Evolutionary conservation across 345 rosid species (phyloP), one percentile per base, ranked within the genome.

Genomic region (Eutrema japonicum): DNA sequence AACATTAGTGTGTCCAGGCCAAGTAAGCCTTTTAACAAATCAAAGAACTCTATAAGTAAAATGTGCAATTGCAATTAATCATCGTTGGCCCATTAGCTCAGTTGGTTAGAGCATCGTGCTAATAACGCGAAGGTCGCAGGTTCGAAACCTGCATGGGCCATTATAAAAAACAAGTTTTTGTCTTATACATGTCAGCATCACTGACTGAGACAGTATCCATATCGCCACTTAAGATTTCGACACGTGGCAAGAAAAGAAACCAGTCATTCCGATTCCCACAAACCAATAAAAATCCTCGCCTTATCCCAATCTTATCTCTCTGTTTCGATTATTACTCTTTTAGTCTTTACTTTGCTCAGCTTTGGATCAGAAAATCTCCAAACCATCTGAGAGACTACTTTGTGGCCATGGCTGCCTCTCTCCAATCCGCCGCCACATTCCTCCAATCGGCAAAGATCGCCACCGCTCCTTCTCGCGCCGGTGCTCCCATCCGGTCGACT

Each of bases 101-200:
- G 77, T 73, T 65, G 93, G 97, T 92, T 86, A 89, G 87, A 92
- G 90, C 89, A 92, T 89, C 88, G 88, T 89, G 94, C 90, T 88
- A 92, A 88, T 89, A 85, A 91, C 96, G 92, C 95, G 88, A 88
- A 87, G 93, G 96, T 88, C 86, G 64, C 74, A 75, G 79, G 74
- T 68, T 75, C 70, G 74, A 75, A 61, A 68, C 70, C 79, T 76
- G 70, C 70, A 62, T 76, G 70, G 70, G 70, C 79, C 79, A 75
- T 1, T 54, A 46, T 27, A 16, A 0, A 2, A 30, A 14, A 62
- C 0, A 0, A 7, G 6, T 7, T 26, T 40, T 69, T 57, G 13
- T 33, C 22, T 4, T 1, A 29, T 10, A 37, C 79, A 69, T 59
- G 66, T 78, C 82, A 79, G 77, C 82, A 51, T 41, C n/a, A 40